Conservation (phyloP, 768 basidiomycete genomes). For the Tubosaeta sp. region DNA sequence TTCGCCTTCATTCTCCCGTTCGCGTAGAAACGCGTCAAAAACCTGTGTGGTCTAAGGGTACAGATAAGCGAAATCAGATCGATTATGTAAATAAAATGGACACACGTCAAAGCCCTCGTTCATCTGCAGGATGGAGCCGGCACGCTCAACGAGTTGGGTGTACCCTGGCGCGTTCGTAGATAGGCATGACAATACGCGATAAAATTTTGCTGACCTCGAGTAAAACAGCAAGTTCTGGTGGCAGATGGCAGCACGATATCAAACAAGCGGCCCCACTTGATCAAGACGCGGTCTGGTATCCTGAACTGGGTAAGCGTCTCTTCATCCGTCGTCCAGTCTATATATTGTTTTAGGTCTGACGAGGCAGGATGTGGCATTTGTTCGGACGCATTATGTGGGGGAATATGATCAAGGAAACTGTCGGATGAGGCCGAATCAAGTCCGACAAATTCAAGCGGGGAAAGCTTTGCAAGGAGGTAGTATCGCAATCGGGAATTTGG, state of each 20-base stretch:
- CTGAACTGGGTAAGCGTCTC: conserved; percentile 24
- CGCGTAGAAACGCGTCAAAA: conserved; percentile 52
- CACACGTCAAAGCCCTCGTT: conserved; percentile 62
- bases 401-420: conserved; percentile 50
- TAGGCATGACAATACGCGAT: background rate
- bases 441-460: conserved; percentile 36
- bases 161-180: conserved; percentile 48
- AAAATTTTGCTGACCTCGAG: conserved; percentile 47
- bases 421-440: conserved; percentile 13
- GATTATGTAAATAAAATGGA: background rate
- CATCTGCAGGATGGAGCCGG: conserved; percentile 74
- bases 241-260: conserved; percentile 70
- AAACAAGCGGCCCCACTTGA: conserved; percentile 75
- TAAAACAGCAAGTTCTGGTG: conserved; percentile 72
- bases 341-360: conserved; percentile 7
- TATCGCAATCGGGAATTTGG: conserved; percentile 82
- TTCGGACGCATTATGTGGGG: conserved; percentile 35
- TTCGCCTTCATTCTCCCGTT: conserved; percentile 36
- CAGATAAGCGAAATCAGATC: background rate
- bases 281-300: conserved; percentile 59
- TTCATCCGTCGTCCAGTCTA: conserved; percentile 9
- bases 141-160: conserved; percentile 69
- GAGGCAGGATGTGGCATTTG: background rate
- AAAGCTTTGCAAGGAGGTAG: conserved; percentile 65
- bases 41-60: conserved; percentile 51